Evolutionary conservation across 169 alveolate genomes (phyloP).

Genomic region (Eimeria praecox): DNA sequence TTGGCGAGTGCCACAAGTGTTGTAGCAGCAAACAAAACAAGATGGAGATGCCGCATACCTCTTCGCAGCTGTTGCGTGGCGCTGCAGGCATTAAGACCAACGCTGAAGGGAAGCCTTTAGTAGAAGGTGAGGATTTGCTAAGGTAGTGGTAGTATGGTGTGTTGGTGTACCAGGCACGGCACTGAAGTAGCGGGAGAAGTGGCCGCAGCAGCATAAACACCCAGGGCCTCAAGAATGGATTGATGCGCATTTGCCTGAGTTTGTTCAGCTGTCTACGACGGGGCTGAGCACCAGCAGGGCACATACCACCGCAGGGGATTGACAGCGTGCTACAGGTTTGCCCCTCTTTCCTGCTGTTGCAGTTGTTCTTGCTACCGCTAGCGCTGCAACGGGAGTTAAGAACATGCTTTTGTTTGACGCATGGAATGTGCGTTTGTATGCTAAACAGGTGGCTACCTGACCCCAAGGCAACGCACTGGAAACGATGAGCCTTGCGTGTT

Average conservation of each 20-base stretch:
- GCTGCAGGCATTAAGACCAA: slow-evolving; percentile 51
- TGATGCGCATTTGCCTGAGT: neutral
- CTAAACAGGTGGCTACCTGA: slow-evolving; percentile 77
- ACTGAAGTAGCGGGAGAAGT: slow-evolving; percentile 4
- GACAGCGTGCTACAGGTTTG: slow-evolving; percentile 85
- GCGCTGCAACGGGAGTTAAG: neutral
- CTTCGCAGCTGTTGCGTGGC: neutral
- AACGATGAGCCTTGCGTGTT: neutral
- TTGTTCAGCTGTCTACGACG: slow-evolving; percentile 83
- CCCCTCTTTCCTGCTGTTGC: neutral
- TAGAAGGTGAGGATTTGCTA: slow-evolving; percentile 36
- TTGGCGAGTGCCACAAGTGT: neutral
- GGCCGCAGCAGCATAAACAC: neutral
- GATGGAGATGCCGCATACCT: neutral
- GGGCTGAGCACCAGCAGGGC: slow-evolving; percentile 87
- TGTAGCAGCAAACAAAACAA: neutral
- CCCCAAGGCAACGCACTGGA: slow-evolving; percentile 81
- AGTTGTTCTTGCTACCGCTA: neutral
- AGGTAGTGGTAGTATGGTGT: neutral
- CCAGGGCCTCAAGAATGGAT: neutral
- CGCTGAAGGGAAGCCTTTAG: slow-evolving; percentile 45
- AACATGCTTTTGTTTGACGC: neutral
- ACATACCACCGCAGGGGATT: slow-evolving; percentile 87
- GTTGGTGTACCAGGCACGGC: neutral
- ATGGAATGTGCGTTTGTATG: neutral